Evolutionary conservation across 306 rosid genomes (phyloP), one percentile per base, ranked within the genome.

Genomic region (Pyrus betulifolia): DNA sequence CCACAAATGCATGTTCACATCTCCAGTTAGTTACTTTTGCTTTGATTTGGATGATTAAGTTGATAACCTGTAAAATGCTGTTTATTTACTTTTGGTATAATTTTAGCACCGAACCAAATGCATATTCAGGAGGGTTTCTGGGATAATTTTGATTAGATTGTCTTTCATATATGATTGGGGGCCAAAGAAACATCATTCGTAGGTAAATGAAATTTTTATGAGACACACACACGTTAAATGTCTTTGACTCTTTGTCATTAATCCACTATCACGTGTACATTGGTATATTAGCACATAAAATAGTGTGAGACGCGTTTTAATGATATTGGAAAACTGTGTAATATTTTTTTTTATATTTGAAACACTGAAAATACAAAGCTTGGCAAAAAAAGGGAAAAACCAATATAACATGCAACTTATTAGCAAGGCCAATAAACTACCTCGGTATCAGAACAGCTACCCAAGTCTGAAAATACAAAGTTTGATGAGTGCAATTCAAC

Each of bases 381-480:
- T 8, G 23, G 30, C 14, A 25, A 44, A 74, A 9, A 33, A 35
- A 45, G 14, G 58, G 18, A 40, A 14, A 66, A 44, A 81, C 12
- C 6, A 60, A 49, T 27, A 27, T 61, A 61, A 61, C 21, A 61
- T 28, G 14, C 67, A n/a, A 25, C 12, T 63, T 73, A 58, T 42
- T 22, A 18, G 19, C 5, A 23, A 42, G 58, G 65, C 42, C 14
- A 42, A 44, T 42, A 18, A 79, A 44, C 68, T 67, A 92, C 98
- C 87, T 92, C 97, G 23, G 65, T 77, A 67, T 90, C 93, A 15
- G 87, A 87, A 73, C 67, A 86, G 79, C 81, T 58, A 76, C 86
- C 96, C 33, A 73, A 13, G 75, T 90, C 95, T 9, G 95, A 86
- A 78, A 81, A 85, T 35, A 35, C 40, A 35, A 35, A 35, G 8